Percentiles rank a stretch among this genome's conserved stretches.
These are phyloP conservation scores for Osmozyma mogii DNA, from an alignment of 805 yeast species.

Conservation along the genomic window DNA sequence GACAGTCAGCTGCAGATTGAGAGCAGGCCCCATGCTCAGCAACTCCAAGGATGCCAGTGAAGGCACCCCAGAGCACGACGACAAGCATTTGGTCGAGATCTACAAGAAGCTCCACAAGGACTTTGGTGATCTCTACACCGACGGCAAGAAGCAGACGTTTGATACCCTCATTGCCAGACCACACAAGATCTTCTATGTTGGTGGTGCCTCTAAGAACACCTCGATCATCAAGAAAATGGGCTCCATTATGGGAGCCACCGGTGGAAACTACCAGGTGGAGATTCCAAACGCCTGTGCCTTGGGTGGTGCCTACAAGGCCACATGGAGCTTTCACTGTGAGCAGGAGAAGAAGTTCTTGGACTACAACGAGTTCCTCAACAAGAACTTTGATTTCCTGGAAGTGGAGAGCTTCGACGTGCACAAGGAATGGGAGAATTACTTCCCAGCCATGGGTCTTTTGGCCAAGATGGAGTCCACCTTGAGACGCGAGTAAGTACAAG, in stretches of 20 bases:
- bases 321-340: constrained; percentile 52
- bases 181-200: constrained; percentile 69
- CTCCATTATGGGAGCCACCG: constrained; percentile 55
- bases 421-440: constrained; percentile 42
- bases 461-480: constrained; percentile 34
- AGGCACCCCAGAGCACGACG: constrained; percentile 3
- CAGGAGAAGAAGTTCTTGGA: constrained; percentile 24
- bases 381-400: constrained; percentile 17
- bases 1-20: constrained; percentile 72
- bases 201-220: constrained; percentile 73
- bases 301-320: constrained; percentile 84
- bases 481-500: constrained; percentile 2
- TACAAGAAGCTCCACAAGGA: constrained; percentile 20
- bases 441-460: constrained; percentile 45
- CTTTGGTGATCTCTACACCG: constrained; percentile 41
- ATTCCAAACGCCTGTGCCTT: constrained; percentile 86
- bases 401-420: constrained; percentile 34
- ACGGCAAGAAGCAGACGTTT: constrained; percentile 39
- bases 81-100: constrained; percentile 7
- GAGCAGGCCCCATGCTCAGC: constrained; percentile 72
- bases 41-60: constrained; percentile 4
- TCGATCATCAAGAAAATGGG: constrained; percentile 66
- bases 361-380: constrained; percentile 35
- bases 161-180: constrained; percentile 50
- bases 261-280: constrained; percentile 64